These are phyloP conservation scores for Orychophragmus violaceus DNA, from an alignment of 345 rosid species.

Conservation along the genomic window DNA sequence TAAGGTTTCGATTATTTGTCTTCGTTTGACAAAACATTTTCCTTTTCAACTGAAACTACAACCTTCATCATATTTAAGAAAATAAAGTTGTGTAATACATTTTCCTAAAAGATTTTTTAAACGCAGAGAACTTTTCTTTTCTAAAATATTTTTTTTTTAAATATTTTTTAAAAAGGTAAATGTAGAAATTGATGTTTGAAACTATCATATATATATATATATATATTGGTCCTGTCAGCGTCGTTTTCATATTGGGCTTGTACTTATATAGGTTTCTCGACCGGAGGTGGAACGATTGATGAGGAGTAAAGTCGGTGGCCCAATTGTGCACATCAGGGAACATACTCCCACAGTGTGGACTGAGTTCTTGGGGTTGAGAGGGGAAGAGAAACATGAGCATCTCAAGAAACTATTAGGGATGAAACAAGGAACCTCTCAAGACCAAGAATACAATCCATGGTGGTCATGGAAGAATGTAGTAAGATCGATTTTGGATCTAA, in stretches of 20 bases:
- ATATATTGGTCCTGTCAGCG: background rate
- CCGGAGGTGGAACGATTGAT: slow-evolving; percentile 40
- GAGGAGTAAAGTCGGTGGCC: slow-evolving; percentile 42
- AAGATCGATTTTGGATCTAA: slow-evolving; percentile 29
- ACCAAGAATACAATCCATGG: slow-evolving; percentile 20
- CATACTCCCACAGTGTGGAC: slow-evolving; percentile 47
- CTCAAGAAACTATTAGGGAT: slow-evolving; percentile 44
- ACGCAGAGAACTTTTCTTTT: background rate
- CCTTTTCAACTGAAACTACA: too few species aligned
- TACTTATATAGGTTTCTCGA: slow-evolving; percentile 43
- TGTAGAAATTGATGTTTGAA: background rate
- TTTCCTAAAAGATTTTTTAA: too few species aligned
- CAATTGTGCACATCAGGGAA: slow-evolving; percentile 49
- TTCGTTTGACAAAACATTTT: background rate
- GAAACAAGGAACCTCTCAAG: slow-evolving; percentile 25
- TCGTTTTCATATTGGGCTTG: background rate
- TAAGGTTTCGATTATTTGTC: background rate
- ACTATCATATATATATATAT: too few species aligned
- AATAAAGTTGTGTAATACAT: too few species aligned
- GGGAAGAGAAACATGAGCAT: slow-evolving; percentile 45
- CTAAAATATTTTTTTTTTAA: background rate
- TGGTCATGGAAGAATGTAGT: slow-evolving; percentile 63
- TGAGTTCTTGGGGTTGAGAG: slow-evolving; percentile 43
- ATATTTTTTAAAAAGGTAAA: background rate
- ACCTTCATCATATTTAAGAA: too few species aligned